phyloP scores from a whole-genome alignment of 805 yeast species.

The Cyberlindnera mycetangii region DNA sequence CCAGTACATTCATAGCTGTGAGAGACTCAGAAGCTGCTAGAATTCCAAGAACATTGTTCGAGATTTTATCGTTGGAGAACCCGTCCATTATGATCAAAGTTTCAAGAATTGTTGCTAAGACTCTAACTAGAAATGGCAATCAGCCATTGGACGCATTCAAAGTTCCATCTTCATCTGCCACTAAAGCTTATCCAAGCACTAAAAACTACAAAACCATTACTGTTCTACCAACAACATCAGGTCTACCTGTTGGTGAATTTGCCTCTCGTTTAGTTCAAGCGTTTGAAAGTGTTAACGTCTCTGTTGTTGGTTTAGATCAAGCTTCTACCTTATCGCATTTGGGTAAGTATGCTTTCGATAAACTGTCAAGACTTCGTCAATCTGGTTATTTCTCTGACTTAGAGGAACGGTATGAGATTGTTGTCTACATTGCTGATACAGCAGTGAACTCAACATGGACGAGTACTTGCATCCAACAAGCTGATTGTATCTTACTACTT shows the following conservation, averaged over 20 bases:
- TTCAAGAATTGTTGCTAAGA: slow-evolving; percentile 78
- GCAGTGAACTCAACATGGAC: slow-evolving; percentile 86
- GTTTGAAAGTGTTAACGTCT: slow-evolving; percentile 64
- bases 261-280: slow-evolving; percentile 73
- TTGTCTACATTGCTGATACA: slow-evolving; percentile 87
- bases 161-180: slow-evolving; percentile 31
- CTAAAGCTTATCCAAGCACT: slow-evolving; percentile 22
- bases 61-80: slow-evolving; percentile 73
- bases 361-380: slow-evolving; percentile 76
- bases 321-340: slow-evolving; percentile 73
- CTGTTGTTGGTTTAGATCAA: slow-evolving; percentile 79
- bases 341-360: slow-evolving; percentile 92
- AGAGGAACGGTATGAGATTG: slow-evolving; percentile 86
- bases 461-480: slow-evolving; percentile 86
- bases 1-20: slow-evolving; percentile 73
- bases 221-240: slow-evolving; percentile 72
- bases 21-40: slow-evolving; percentile 93
- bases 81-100: slow-evolving; percentile 92
- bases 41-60: slow-evolving; percentile 87
- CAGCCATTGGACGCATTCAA: slow-evolving; percentile 12
- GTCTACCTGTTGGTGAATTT: slow-evolving; percentile 85
- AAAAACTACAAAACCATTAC: slow-evolving; percentile 79
- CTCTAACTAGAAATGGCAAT: slow-evolving; percentile 28
- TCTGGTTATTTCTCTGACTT: slow-evolving; percentile 88
- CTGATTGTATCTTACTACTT: slow-evolving; percentile 85